These are phyloP conservation scores for Nicotiana attenuata DNA, from an alignment of 257 asterid species.

Conservation along the genomic window DNA sequence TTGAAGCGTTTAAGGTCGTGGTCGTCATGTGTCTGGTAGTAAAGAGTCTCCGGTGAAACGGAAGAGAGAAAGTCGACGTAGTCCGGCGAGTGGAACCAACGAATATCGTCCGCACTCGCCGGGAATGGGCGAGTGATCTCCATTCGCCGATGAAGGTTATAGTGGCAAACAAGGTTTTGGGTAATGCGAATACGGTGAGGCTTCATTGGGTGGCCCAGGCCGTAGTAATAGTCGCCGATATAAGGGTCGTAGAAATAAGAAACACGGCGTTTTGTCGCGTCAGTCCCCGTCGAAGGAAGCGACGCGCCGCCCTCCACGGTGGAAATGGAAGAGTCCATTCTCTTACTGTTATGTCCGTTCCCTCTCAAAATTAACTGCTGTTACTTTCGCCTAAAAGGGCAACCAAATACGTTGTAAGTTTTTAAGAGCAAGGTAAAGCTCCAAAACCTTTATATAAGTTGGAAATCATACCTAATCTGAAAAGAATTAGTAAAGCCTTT, in stretches of 20 bases:
- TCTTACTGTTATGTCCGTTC: background rate
- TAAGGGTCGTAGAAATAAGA: constrained; percentile 73
- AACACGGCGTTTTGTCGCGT: constrained; percentile 69
- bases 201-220: constrained; percentile 80
- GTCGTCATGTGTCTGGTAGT: constrained; percentile 37
- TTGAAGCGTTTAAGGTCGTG: constrained; percentile 58
- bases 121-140: constrained; percentile 58
- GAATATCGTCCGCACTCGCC: constrained; percentile 45
- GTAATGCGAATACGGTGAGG: constrained; percentile 85
- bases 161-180: constrained; percentile 61
- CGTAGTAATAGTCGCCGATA: constrained; percentile 69
- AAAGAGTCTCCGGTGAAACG: constrained; percentile 50
- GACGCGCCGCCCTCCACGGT: constrained; percentile 38
- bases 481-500: too few relatives aligned
- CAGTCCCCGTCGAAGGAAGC: constrained; percentile 61
- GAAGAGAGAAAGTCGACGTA: constrained; percentile 62
- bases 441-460: too few relatives aligned
- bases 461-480: too few relatives aligned
- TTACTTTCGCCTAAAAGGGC: too few relatives aligned
- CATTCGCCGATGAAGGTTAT: constrained; percentile 63
- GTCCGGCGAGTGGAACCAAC: constrained; percentile 60
- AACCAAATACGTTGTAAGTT: too few relatives aligned
- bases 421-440: too few relatives aligned
- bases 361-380: background rate
- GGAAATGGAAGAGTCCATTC: constrained; percentile 28